Conservation (phyloP, 176 grass and related monocot species). For the Canna indica region DNA sequence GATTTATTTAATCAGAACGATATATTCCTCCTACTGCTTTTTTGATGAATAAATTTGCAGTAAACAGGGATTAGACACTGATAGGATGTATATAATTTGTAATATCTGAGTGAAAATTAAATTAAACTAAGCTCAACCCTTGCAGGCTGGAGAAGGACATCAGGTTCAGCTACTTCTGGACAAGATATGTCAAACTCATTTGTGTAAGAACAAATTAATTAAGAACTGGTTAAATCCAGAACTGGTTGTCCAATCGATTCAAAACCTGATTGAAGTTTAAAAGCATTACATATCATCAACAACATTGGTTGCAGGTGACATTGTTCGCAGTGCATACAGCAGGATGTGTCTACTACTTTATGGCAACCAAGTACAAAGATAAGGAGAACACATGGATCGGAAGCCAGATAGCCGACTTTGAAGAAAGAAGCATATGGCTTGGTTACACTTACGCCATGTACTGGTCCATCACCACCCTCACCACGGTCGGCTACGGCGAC, state of each 20-base stretch:
- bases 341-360: slow-evolving; percentile 37
- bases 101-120: no score
- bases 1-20: no score
- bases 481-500: slow-evolving; percentile 57
- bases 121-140: not conserved
- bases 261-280: no score
- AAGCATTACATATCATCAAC: no score
- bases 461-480: slow-evolving; percentile 59
- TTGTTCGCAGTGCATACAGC: slow-evolving; percentile 44
- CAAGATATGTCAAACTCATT: slow-evolving; percentile 39
- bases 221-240: not conserved
- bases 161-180: slow-evolving; percentile 47
- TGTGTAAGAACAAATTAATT: slow-evolving; percentile 18
- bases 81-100: no score
- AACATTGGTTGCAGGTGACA: slow-evolving; percentile 30
- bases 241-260: no score
- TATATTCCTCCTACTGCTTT: no score
- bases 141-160: slow-evolving; percentile 59
- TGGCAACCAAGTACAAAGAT: slow-evolving; percentile 29
- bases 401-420: slow-evolving; percentile 18
- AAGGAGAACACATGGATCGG: slow-evolving; percentile 47
- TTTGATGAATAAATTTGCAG: no score
- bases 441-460: slow-evolving; percentile 42
- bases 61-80: no score
- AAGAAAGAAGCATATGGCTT: slow-evolving; percentile 38